Conservation (phyloP, 306 rosid species). For the Rosa persica region DNA sequence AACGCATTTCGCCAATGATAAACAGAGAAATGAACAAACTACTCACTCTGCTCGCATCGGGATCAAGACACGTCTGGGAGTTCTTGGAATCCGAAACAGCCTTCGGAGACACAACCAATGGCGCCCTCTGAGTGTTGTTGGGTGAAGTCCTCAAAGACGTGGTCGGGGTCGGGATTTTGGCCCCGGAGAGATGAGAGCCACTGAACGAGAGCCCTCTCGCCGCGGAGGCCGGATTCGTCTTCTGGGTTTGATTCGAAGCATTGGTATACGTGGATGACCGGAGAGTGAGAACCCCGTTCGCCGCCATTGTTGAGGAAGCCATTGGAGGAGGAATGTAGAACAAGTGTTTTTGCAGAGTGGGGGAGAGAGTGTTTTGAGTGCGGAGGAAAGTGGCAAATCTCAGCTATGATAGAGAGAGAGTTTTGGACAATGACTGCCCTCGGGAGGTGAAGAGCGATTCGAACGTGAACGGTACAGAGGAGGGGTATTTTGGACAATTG, state of each 20-base stretch:
- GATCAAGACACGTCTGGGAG: slow-evolving; percentile 96
- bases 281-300: slow-evolving; percentile 19
- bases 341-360: neutral
- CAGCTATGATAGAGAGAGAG: slow-evolving; percentile 20
- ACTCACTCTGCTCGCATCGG: slow-evolving; percentile 92
- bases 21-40: neutral
- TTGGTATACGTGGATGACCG: neutral
- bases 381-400: too few relatives aligned
- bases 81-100: slow-evolving; percentile 94
- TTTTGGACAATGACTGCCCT: slow-evolving; percentile 16
- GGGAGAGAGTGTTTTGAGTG: neutral
- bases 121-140: slow-evolving; percentile 7
- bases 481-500: slow-evolving; percentile 12
- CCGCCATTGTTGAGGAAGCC: slow-evolving; percentile 33
- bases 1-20: slow-evolving; percentile 2
- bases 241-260: slow-evolving; percentile 4
- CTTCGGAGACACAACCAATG: slow-evolving; percentile 60
- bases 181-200: slow-evolving; percentile 25
- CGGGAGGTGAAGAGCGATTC: neutral
- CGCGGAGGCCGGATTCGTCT: neutral
- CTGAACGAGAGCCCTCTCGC: slow-evolving; percentile 23
- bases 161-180: slow-evolving; percentile 15
- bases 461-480: neutral
- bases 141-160: neutral
- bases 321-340: neutral